Conservation (phyloP, 2,329 filamentous ascomycete species). For the Coniosporium tulheliwenetii region DNA sequence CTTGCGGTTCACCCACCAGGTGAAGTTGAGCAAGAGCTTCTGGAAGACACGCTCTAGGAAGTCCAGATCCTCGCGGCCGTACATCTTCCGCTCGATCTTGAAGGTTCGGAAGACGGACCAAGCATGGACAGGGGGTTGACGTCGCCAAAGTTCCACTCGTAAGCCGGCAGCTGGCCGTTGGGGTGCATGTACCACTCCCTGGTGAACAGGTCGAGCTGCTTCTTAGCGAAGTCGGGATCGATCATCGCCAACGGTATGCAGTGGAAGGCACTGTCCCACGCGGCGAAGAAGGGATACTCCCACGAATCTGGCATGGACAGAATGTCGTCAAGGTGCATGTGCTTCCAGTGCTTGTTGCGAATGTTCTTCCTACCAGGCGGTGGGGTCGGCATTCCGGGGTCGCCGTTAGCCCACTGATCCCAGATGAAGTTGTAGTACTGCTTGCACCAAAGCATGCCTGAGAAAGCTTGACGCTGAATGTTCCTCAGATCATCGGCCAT, state of each 20-base stretch:
- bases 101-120: conserved; percentile 93
- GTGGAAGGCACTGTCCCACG: conserved; percentile 95
- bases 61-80: conserved; percentile 84
- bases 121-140: conserved; percentile 95
- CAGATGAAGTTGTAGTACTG: conserved; percentile 94
- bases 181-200: conserved; percentile 98
- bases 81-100: conserved; percentile 97
- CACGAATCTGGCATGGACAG: conserved; percentile 96
- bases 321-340: conserved; percentile 89
- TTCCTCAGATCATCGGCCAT: conserved; percentile 90
- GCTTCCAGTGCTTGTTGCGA: conserved; percentile 82
- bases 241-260: conserved; percentile 95
- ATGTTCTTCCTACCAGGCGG: conserved; percentile 65
- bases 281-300: conserved; percentile 97
- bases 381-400: conserved; percentile 75
- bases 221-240: conserved; percentile 94
- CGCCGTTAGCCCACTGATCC: conserved; percentile 95
- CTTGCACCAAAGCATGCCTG: conserved; percentile 98
- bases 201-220: conserved; percentile 90
- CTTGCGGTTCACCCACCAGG: conserved; percentile 98
- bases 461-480: conserved; percentile 85
- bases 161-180: conserved; percentile 85
- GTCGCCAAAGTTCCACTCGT: conserved; percentile 95
- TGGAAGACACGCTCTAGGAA: conserved; percentile 95
- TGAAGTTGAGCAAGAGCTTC: conserved; percentile 90